Base-by-base conservation (phyloP, 805 yeast species). In the Metschnikowia gelsemii region DNA sequence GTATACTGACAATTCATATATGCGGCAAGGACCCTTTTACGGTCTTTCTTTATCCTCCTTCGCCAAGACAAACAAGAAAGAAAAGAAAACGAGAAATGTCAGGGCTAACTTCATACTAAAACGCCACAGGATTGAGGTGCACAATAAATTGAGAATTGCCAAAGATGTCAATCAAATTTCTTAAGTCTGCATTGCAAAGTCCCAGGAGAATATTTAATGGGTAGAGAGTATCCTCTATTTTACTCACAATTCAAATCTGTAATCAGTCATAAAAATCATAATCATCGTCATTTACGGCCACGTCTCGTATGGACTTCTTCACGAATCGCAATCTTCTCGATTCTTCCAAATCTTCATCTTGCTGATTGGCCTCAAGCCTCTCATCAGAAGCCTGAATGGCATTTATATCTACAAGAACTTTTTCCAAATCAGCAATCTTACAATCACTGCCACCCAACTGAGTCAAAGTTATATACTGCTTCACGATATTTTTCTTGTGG, bases 401-500 rank as follows among this genome's bases (percentile, higher is more conserved):
- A 2, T 79, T 81, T 5, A 80, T 64, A 35, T 73, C 77, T 32
- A 87, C 85, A 55, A 91, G 63, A 12, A 87, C 75, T 35, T 68
- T 69, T 62, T 90, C 97, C 32, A 93, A 54, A 61, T 93, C 98
- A 32, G 65, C 64, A 20, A 79, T 32, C 12, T 66, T 76, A 2
- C 96, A 80, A 34, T 84, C 80, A 58, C 83, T 84, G 2, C 99
- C 99, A 8, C 96, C 96, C 33, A 93, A 59, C 53, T 83, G 80
- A 4, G 84, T 75, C 56, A 91, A 70, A 0, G 98, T 91, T 8
- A 93, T 78, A 54, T 70, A 78, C 59, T 93, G 97, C 59, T 82
- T 84, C 18, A 82, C 67, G 7, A 95, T 90, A 49, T 87, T 80
- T 21, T 83, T 84, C 41, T 87, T 78, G 56, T 78, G 77, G 62